phyloP scores from a whole-genome alignment of 1,139 yeast genomes.

The Blastobotrys arbuscula region DNA sequence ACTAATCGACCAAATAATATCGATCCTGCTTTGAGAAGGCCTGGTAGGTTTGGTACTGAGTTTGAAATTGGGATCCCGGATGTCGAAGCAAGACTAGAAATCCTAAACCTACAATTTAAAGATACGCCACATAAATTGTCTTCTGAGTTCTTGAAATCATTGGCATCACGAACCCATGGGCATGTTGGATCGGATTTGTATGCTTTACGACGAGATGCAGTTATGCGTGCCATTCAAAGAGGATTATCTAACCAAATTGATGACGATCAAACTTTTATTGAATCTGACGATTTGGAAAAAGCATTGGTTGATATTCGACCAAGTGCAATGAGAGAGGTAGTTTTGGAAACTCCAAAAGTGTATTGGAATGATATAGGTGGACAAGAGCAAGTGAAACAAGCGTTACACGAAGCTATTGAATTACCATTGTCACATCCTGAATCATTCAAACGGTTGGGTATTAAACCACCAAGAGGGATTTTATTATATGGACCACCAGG shows the following conservation, averaged over 20 bases:
- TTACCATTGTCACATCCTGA: constrained; percentile 82
- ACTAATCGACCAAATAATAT: constrained; percentile 98
- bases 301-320: constrained; percentile 82
- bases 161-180: constrained; percentile 86
- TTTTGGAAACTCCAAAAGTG: constrained; percentile 89
- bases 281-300: constrained; percentile 50
- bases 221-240: constrained; percentile 71
- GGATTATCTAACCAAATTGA: constrained; percentile 41
- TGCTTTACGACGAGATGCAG: constrained; percentile 84
- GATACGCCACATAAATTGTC: constrained; percentile 61
- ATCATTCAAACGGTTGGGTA: constrained; percentile 69
- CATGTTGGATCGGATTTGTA: constrained; percentile 94
- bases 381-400: constrained; percentile 71
- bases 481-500: constrained; percentile 95
- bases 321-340: constrained; percentile 94
- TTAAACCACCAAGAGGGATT: constrained; percentile 88
- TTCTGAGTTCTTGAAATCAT: constrained; percentile 45
- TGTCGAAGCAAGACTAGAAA: constrained; percentile 95
- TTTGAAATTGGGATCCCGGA: constrained; percentile 99
- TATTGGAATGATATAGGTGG: constrained; percentile 97
- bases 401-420: constrained; percentile 83
- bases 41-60: constrained; percentile 98
- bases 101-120: constrained; percentile 55
- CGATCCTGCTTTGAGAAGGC: constrained; percentile 97
- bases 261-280: constrained; percentile 37